These are phyloP conservation scores for Lathyrus oleraceus DNA, from an alignment of 306 rosid genomes.

Conservation along the genomic window DNA sequence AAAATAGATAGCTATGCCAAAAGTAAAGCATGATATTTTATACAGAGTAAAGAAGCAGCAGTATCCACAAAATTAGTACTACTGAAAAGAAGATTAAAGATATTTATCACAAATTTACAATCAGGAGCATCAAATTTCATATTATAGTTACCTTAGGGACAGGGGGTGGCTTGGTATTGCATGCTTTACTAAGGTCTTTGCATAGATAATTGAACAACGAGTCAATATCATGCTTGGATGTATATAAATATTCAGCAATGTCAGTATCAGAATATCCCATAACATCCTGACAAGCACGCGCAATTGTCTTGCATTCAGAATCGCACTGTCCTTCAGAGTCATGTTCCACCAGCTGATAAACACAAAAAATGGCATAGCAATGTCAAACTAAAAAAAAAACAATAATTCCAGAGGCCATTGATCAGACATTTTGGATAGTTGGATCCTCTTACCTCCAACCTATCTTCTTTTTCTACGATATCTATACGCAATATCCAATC, in stretches of 20 bases:
- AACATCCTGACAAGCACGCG: conserved; percentile 93
- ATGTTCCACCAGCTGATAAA: conserved; percentile 79
- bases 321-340: conserved; percentile 95
- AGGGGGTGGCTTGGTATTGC: conserved; percentile 78
- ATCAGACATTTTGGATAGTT: not conserved
- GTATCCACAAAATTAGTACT: not conserved
- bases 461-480: conserved; percentile 75
- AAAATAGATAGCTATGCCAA: not conserved
- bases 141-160: conserved; percentile 78
- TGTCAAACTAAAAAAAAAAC: not conserved
- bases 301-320: conserved; percentile 94
- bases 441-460: conserved; percentile 59
- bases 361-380: conserved; percentile 17
- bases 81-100: conserved; percentile 7
- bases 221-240: conserved; percentile 60
- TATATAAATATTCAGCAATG: conserved; percentile 83
- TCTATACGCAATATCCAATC: conserved; percentile 94
- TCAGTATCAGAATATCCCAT: conserved; percentile 91
- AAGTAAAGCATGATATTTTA: not conserved
- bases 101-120: conserved; percentile 4
- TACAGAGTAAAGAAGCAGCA: conserved; percentile 26
- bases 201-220: conserved; percentile 68
- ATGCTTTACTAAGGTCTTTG: conserved; percentile 72
- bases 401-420: not conserved
- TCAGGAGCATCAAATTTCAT: conserved; percentile 33